Percentiles rank a stretch among this genome's conserved stretches.
Evolutionary conservation across 257 asterid genomes (phyloP).

Genomic region (Solanum appendiculatum): DNA sequence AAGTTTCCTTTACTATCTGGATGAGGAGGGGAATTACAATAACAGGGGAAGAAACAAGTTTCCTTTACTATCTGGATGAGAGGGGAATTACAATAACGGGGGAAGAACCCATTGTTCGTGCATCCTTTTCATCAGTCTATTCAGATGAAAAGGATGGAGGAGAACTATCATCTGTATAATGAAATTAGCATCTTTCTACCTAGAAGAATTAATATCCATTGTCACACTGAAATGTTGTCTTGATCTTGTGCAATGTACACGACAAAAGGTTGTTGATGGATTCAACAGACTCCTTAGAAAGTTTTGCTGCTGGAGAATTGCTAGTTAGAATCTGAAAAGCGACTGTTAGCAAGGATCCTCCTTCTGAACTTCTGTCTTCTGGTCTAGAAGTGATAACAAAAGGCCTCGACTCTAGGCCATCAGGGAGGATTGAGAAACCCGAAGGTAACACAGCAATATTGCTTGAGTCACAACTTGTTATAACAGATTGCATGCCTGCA

Average conservation of each 20-base stretch:
- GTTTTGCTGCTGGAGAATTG: conserved; percentile 37
- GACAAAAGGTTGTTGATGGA: conserved; percentile 55
- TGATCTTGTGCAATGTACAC: conserved; percentile 54
- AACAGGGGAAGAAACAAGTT: no score
- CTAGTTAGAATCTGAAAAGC: conserved; percentile 61
- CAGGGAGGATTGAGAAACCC: conserved; percentile 71
- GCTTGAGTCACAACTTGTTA: conserved; percentile 78
- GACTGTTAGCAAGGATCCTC: conserved; percentile 63
- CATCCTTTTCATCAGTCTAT: not conserved
- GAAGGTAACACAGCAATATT: conserved; percentile 56
- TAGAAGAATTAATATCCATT: conserved; percentile 19
- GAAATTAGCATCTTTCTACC: not conserved
- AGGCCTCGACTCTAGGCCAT: conserved; percentile 65
- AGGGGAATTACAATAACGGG: not conserved
- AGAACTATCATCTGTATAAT: not conserved
- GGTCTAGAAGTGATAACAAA: conserved; percentile 47
- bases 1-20: not conserved
- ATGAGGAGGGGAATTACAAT: no score
- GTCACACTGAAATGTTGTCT: conserved; percentile 61
- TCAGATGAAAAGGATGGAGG: not conserved
- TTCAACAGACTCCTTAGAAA: conserved; percentile 45
- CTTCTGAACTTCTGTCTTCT: conserved; percentile 63
- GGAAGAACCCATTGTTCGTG: not conserved
- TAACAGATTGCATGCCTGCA: conserved; percentile 57
- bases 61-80: not conserved